These are phyloP conservation scores for Acorus gramineus DNA, from an alignment of 106 monocot genomes.

Conservation along the genomic window DNA sequence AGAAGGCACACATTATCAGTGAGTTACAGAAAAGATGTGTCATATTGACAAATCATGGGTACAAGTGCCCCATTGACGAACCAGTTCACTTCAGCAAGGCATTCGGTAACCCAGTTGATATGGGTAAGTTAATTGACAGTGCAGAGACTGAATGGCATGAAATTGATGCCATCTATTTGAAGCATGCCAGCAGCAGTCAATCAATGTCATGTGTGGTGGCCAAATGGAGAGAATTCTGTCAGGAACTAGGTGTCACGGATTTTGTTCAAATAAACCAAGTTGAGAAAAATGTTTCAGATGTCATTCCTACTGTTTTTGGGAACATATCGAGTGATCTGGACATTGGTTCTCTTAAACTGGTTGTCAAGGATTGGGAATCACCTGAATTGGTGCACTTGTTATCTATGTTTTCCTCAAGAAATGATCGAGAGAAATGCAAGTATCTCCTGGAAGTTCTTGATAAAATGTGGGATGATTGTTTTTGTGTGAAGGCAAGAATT, in stretches of 20 bases:
- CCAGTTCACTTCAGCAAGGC: slow-evolving; percentile 80
- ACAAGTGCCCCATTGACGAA: slow-evolving; percentile 38
- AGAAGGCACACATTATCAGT: slow-evolving; percentile 53
- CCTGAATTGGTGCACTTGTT: slow-evolving; percentile 59
- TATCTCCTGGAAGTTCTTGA: slow-evolving; percentile 93
- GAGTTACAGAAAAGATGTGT: slow-evolving; percentile 34
- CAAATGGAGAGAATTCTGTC: slow-evolving; percentile 69
- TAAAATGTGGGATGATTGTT: slow-evolving; percentile 83
- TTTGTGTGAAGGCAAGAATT: slow-evolving; percentile 29
- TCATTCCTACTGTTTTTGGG: slow-evolving; percentile 6
- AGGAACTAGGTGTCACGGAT: slow-evolving; percentile 80
- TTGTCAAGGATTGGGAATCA: slow-evolving; percentile 80
- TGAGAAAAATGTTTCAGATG: slow-evolving; percentile 27
- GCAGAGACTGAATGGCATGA: slow-evolving; percentile 49
- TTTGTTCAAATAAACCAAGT: slow-evolving; percentile 65
- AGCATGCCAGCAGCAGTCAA: slow-evolving; percentile 31
- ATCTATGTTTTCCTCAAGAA: slow-evolving; percentile 53
- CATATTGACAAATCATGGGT: slow-evolving; percentile 75
- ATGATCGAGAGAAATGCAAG: slow-evolving; percentile 44
- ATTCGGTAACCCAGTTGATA: slow-evolving; percentile 64
- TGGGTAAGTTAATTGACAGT: slow-evolving; percentile 26
- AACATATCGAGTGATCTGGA: neutral
- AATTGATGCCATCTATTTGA: slow-evolving; percentile 73
- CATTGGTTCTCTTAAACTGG: slow-evolving; percentile 2
- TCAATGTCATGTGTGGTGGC: slow-evolving; percentile 18